Evolutionary conservation across 192 early-diverging fungal species (phyloP), one percentile per base, ranked within the genome.

Genomic region (Linnemannia zychae): DNA sequence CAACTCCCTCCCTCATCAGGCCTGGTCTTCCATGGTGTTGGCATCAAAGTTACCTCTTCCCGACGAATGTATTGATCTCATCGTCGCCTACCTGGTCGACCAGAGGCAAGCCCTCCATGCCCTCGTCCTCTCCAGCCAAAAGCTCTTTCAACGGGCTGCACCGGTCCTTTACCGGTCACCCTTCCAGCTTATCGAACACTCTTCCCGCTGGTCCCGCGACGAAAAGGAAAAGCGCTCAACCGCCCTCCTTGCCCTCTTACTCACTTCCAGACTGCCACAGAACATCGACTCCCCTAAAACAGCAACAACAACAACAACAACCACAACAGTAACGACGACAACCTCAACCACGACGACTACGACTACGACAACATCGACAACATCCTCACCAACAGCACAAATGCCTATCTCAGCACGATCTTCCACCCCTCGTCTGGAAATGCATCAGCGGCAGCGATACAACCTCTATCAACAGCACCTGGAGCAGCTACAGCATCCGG

Each of bases 61-160:
- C 0, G 77, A 85, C 74, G 83, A 85, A 85, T 85, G 83, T 46
- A 76, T 79, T 79, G 83, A 85, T 73, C 74, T 85, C 36, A 79
- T 85, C 67, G 24, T 85, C 38, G 74, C 67, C 36, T 79, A 85
- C 47, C 77, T 79, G 16, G 68, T 74, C 63, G 73, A 85, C 53
- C 77, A 85, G 17, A 53, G 77, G 20, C 66, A 76, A 28, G 63
- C 83, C 47, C 83, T 85, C 72, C 78, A 85, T 85, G 77, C 77
- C 33, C 77, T 85, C 60, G 65, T 85, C 47, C 70, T 75, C 57
- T 71, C 83, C 2, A 57, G 77, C 31, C 72, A 71, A 46, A 85
- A 72, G 37, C 74, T 85, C 50, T 79, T 85, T 36, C 40, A 79
- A 38, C 73, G 83, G 16, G 33, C 83, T 12, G 74, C 53, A 7